phyloP scores from a whole-genome alignment of 1,139 yeast species.

The Lodderomyces orthopsilosis region DNA sequence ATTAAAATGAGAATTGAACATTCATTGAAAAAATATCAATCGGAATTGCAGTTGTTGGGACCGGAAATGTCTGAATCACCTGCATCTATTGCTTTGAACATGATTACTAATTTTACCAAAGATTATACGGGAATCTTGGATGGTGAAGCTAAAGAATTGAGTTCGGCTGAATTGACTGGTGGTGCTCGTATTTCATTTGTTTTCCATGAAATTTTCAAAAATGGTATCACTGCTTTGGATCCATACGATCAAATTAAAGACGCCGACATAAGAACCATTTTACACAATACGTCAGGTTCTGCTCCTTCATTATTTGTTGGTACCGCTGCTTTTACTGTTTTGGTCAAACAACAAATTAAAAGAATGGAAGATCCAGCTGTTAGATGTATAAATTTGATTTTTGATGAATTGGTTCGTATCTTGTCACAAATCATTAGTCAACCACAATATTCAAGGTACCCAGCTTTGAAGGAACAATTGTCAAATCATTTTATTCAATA shows the following conservation, averaged over 20 bases:
- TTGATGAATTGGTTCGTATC: slow-evolving; percentile 91
- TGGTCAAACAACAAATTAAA: slow-evolving; percentile 90
- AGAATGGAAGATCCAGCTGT: slow-evolving; percentile 93
- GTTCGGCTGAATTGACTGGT: slow-evolving; percentile 83
- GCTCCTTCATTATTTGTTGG: slow-evolving; percentile 98
- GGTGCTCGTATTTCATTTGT: slow-evolving; percentile 98
- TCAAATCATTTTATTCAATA: slow-evolving; percentile 77
- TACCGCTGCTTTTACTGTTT: slow-evolving; percentile 94
- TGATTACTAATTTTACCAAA: slow-evolving; percentile 89
- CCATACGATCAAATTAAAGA: slow-evolving; percentile 98
- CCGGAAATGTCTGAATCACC: slow-evolving; percentile 89
- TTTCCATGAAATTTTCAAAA: slow-evolving; percentile 92
- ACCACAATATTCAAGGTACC: slow-evolving; percentile 84
- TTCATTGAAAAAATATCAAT: slow-evolving; percentile 76
- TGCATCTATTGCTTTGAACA: slow-evolving; percentile 81
- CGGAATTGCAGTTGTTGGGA: slow-evolving; percentile 72
- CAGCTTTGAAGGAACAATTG: slow-evolving; percentile 82
- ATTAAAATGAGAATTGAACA: slow-evolving; percentile 88
- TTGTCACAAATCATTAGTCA: slow-evolving; percentile 79
- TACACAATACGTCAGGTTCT: slow-evolving; percentile 95
- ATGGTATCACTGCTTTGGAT: slow-evolving; percentile 88
- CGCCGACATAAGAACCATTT: slow-evolving; percentile 94
- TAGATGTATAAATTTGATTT: slow-evolving; percentile 85
- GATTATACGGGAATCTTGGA: slow-evolving; percentile 90
- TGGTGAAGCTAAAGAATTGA: slow-evolving; percentile 90